Percentiles rank a stretch among this genome's conserved stretches.
Conservation (phyloP, 108 stramenopile genomes). For the Pseudonitzschia pungens region DNA sequence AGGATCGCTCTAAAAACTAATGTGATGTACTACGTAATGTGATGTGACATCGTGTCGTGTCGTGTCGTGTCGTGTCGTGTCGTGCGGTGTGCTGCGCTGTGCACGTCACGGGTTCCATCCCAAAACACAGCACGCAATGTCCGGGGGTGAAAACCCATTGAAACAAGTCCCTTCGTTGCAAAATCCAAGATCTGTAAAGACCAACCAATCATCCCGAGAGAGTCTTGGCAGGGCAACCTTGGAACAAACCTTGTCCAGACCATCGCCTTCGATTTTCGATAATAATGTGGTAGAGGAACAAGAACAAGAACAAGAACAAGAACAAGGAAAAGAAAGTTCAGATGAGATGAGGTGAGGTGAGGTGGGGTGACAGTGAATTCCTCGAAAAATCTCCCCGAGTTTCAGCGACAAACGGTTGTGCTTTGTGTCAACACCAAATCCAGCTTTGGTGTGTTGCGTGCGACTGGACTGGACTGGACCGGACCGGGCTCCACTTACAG, state of each 20-base stretch:
- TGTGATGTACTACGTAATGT: no score
- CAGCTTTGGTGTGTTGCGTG: no score
- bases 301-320: background rate
- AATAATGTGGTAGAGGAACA: background rate
- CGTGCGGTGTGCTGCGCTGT: no score
- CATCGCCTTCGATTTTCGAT: conserved; percentile 26
- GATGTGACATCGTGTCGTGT: no score
- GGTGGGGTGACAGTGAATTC: background rate
- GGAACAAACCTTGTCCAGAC: conserved; percentile 46
- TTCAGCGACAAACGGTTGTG: no score
- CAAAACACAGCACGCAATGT: conserved; percentile 49
- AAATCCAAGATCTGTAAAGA: conserved; percentile 40
- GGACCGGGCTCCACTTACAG: conserved; percentile 15
- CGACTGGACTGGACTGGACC: no score
- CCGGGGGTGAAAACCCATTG: conserved; percentile 55
- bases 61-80: no score
- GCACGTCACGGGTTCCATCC: conserved; percentile 2
- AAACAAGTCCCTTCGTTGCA: conserved; percentile 47
- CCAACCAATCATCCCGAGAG: conserved; percentile 48
- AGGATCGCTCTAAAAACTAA: no score
- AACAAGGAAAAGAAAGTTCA: background rate
- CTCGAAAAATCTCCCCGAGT: no score
- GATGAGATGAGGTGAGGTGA: background rate
- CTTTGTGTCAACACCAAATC: no score
- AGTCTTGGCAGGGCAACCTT: conserved; percentile 34